Percentiles rank a stretch among this genome's conserved stretches.
phyloP scores from a whole-genome alignment of 805 yeast species.

The Brettanomyces bruxellensis region DNA sequence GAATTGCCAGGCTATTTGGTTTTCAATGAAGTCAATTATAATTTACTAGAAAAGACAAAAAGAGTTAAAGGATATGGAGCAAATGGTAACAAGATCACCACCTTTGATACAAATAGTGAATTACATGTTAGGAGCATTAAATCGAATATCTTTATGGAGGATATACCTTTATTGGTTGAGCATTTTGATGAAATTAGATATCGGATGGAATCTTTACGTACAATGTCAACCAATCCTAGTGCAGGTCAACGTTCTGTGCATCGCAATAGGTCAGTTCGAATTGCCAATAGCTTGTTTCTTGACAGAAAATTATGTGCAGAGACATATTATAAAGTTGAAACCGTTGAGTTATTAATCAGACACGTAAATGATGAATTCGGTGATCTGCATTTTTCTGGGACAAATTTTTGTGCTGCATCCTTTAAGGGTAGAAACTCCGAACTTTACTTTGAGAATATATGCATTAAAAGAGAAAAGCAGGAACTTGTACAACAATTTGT shows the following conservation, averaged over 20 bases:
- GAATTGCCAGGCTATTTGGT: too few species aligned
- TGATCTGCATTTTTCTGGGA: conserved; percentile 10
- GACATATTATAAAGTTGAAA: conserved; percentile 9
- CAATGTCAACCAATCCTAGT: too few species aligned
- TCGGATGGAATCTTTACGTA: too few species aligned
- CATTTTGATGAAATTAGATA: too few species aligned
- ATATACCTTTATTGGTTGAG: too few species aligned
- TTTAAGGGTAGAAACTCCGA: neutral
- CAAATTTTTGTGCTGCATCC: conserved; percentile 1
- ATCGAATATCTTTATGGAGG: neutral
- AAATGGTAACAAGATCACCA: conserved; percentile 9
- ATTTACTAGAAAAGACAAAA: neutral
- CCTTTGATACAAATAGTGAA: conserved; percentile 2
- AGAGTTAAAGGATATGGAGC: conserved; percentile 18
- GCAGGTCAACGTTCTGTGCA: too few species aligned
- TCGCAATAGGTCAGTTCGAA: conserved; percentile 3
- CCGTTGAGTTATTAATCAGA: conserved; percentile 7
- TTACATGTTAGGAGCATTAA: conserved; percentile 7
- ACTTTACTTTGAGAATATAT: neutral
- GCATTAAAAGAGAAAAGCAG: conserved; percentile 1
- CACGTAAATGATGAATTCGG: conserved; percentile 26
- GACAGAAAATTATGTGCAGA: conserved; percentile 9
- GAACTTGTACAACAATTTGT: conserved; percentile 2
- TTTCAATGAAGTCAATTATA: too few species aligned
- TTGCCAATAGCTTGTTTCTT: conserved; percentile 19